Evolutionary conservation across 1,139 yeast genomes (phyloP).

Genomic region (Geotrichum histeridarum): DNA sequence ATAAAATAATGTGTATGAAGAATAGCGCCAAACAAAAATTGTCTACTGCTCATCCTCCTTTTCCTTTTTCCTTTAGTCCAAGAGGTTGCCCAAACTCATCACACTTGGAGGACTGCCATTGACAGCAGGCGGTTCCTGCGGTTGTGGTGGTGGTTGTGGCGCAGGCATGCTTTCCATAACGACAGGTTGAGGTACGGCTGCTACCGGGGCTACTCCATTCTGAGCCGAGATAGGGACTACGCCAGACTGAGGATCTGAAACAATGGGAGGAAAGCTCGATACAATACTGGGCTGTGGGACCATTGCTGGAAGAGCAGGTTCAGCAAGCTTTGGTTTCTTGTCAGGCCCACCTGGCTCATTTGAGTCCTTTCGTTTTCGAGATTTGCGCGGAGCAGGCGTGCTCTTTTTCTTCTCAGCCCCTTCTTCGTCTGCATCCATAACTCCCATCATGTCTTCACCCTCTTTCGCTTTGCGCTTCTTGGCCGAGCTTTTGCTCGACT

Average conservation of each 20-base stretch:
- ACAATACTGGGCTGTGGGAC: background rate
- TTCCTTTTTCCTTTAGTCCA: background rate
- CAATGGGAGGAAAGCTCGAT: background rate
- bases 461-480: conserved; percentile 1
- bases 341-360: background rate
- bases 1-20: no score
- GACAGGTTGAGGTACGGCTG: background rate
- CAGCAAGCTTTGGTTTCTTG: background rate
- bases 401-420: background rate
- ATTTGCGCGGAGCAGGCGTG: background rate
- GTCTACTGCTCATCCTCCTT: no score
- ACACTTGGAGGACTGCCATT: background rate
- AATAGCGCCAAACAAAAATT: no score
- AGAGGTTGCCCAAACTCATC: conserved; percentile 2
- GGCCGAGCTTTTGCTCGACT: background rate
- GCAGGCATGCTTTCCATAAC: background rate
- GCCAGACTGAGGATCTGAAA: no score
- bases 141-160: background rate
- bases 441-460: background rate
- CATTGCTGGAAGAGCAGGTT: background rate
- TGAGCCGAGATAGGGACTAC: no score
- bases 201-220: no score
- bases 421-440: background rate
- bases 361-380: background rate
- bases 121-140: background rate